Evolutionary conservation across 805 yeast genomes (phyloP).

Genomic region (Ascoidea asiatica): DNA sequence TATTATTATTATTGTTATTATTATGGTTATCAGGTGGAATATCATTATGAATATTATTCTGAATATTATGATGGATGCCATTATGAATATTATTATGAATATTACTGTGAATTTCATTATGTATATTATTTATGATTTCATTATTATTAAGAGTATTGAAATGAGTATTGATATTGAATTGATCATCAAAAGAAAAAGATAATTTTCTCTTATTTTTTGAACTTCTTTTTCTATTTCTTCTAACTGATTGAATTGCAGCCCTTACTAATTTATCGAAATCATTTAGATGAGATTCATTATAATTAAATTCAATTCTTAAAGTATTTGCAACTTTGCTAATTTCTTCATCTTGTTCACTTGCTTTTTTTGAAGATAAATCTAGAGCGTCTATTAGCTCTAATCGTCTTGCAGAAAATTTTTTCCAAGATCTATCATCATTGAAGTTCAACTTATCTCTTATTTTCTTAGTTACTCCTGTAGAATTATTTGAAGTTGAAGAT

Average conservation of each 20-base stretch:
- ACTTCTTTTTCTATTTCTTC: conserved; percentile 73
- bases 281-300: conserved; percentile 35
- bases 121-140: too few species aligned
- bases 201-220: neutral
- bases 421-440: conserved; percentile 77
- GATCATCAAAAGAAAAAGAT: too few species aligned
- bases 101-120: too few species aligned
- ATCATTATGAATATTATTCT: neutral
- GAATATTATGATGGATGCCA: too few species aligned
- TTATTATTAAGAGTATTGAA: too few species aligned
- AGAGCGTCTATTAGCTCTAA: conserved; percentile 74
- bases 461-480: conserved; percentile 27
- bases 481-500: too few species aligned
- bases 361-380: conserved; percentile 54
- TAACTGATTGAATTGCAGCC: conserved; percentile 86
- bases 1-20: neutral
- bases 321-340: conserved; percentile 68
- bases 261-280: conserved; percentile 87
- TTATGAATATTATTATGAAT: too few species aligned
- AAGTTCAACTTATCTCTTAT: conserved; percentile 48
- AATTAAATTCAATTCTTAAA: conserved; percentile 67
- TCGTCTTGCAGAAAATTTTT: conserved; percentile 78
- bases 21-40: too few species aligned
- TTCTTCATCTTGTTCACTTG: conserved; percentile 83
- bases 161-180: too few species aligned